phyloP scores from a whole-genome alignment of 805 yeast species.

The Wickerhamiella nectarea region DNA sequence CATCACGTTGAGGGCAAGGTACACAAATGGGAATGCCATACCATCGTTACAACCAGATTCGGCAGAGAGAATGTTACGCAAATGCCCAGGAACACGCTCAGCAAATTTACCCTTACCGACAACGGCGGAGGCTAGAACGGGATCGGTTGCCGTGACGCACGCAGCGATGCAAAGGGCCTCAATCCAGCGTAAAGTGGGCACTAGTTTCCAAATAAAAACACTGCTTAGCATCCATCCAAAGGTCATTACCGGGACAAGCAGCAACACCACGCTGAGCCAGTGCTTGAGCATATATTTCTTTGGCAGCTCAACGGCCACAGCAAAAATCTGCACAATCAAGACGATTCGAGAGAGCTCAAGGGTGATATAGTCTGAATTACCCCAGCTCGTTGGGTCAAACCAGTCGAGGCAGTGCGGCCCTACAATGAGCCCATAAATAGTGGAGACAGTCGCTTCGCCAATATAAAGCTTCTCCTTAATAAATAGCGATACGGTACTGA shows the following conservation, averaged over 20 bases:
- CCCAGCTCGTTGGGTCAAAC: conserved; percentile 79
- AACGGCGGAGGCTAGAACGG: conserved; percentile 87
- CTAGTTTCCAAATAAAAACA: conserved; percentile 59
- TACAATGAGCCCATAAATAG: conserved; percentile 69
- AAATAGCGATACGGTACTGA: conserved; percentile 67
- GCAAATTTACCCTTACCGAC: conserved; percentile 92
- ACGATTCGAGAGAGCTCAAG: conserved; percentile 73
- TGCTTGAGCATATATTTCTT: conserved; percentile 76
- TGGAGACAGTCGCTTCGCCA: conserved; percentile 86
- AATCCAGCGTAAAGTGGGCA: conserved; percentile 59
- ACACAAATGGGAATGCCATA: conserved; percentile 86
- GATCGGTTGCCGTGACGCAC: conserved; percentile 90
- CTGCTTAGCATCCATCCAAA: conserved; percentile 79
- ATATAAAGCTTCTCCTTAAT: conserved; percentile 73
- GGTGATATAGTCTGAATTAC: conserved; percentile 68
- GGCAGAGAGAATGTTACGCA: conserved; percentile 68
- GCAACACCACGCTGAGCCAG: conserved; percentile 60
- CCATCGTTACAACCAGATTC: conserved; percentile 91
- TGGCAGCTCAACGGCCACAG: conserved; percentile 89
- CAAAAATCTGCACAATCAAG: conserved; percentile 76
- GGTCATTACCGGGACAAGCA: conserved; percentile 80
- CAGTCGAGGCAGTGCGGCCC: conserved; percentile 80
- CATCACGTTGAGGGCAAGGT: conserved; percentile 52
- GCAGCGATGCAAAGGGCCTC: conserved; percentile 67
- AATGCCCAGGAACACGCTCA: conserved; percentile 81